Percentiles rank a stretch among this genome's conserved stretches.
Conservation (phyloP, 306 rosid genomes). For the Senna tora region DNA sequence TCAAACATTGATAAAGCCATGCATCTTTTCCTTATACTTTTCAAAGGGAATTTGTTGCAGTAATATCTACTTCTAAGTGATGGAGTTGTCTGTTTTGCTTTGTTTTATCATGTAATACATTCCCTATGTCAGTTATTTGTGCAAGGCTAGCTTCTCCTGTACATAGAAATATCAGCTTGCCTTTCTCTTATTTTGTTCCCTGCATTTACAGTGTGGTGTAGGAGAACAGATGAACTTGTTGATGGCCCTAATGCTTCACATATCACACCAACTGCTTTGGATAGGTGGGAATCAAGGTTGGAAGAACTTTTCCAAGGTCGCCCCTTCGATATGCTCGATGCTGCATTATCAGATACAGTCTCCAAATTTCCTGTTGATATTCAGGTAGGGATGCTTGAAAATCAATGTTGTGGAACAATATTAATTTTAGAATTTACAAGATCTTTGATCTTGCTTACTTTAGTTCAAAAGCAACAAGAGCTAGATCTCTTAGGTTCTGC, state of each 20-base stretch:
- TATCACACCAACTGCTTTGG: constrained; percentile 61
- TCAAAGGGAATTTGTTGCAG: constrained; percentile 25
- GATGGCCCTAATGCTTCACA: constrained; percentile 70
- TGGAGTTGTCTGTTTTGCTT: constrained; percentile 13
- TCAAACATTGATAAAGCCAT: constrained; percentile 6
- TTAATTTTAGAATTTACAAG: background rate
- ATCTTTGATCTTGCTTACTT: background rate
- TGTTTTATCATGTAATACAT: background rate
- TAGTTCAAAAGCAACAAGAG: background rate
- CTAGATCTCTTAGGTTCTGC: background rate
- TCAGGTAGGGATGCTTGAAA: constrained; percentile 43
- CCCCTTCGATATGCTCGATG: constrained; percentile 68
- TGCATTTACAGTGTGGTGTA: constrained; percentile 64
- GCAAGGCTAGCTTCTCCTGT: constrained; percentile 1
- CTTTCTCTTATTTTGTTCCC: constrained; percentile 7
- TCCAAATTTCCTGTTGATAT: constrained; percentile 59
- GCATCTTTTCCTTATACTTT: constrained; percentile 8
- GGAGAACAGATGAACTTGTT: constrained; percentile 69
- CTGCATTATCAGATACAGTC: constrained; percentile 61
- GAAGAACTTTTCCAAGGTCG: constrained; percentile 63
- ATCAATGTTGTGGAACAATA: background rate
- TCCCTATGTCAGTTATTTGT: constrained; percentile 18
- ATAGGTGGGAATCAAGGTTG: constrained; percentile 64
- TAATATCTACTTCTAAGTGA: background rate
- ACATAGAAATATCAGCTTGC: background rate